phyloP scores from a whole-genome alignment of 129 eudicot genomes.

The Centaurea solstitialis region DNA sequence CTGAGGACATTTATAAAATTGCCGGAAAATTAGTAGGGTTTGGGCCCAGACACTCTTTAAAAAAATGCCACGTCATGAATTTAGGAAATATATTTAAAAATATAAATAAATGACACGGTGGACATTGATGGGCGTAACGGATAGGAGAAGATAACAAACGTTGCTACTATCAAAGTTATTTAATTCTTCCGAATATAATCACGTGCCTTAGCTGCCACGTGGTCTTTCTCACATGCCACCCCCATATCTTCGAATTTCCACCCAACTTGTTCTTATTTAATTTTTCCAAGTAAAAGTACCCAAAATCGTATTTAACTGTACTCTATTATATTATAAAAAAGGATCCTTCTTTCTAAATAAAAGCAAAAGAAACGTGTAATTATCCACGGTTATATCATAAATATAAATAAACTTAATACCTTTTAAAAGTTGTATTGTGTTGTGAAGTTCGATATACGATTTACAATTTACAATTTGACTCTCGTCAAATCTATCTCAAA shows the following conservation, averaged over 20 bases:
- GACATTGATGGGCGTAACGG: constrained; percentile 23
- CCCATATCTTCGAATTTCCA: not conserved
- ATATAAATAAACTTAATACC: not conserved
- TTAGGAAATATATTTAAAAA: not conserved
- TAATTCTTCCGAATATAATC: constrained; percentile 34
- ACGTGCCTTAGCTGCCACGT: constrained; percentile 37
- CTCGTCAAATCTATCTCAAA: not conserved
- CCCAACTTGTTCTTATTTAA: constrained; percentile 22
- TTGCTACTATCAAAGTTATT: constrained; percentile 24
- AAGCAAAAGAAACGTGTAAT: not conserved
- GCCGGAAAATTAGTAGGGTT: no score
- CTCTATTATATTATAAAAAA: no score
- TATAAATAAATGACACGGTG: not conserved
- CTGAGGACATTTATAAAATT: no score
- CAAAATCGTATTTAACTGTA: not conserved
- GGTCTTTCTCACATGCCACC: constrained; percentile 20
- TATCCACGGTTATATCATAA: no score
- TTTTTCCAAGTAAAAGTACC: not conserved
- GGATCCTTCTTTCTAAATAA: not conserved
- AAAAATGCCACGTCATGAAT: not conserved
- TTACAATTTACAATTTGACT: not conserved
- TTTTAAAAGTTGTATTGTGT: not conserved
- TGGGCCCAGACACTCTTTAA: no score
- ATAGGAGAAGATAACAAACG: constrained; percentile 34
- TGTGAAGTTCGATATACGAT: not conserved